A percentile compares a stretch with the other conserved stretches of the same genome.
These are phyloP conservation scores for Aspergillus sp. DNA, from an alignment of 2,329 filamentous ascomycete species.

Conservation along the genomic window DNA sequence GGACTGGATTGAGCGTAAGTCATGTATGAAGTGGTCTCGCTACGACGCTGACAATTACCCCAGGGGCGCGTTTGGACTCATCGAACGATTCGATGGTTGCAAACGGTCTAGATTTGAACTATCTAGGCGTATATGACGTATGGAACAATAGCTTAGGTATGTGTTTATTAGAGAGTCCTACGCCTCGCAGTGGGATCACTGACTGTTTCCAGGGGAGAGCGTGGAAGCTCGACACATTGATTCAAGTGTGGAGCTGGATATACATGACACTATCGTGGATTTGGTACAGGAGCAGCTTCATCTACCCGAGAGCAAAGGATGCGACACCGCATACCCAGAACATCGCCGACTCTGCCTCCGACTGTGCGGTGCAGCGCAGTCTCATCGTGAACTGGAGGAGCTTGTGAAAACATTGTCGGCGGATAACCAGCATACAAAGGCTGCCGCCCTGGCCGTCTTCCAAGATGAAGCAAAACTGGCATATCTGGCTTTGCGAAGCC, in stretches of 20 bases:
- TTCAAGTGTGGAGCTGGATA: constrained; percentile 24
- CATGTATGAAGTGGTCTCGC: background rate
- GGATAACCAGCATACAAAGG: constrained; percentile 59
- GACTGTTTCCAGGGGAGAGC: constrained; percentile 28
- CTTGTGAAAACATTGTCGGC: constrained; percentile 52
- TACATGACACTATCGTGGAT: constrained; percentile 46
- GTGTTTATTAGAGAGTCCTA: constrained; percentile 4
- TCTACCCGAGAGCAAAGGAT: constrained; percentile 52
- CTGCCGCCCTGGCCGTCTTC: constrained; percentile 62
- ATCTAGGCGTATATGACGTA: constrained; percentile 58
- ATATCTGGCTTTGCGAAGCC: constrained; percentile 54
- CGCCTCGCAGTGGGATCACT: background rate
- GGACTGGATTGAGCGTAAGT: constrained; percentile 55
- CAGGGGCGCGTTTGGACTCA: constrained; percentile 40
- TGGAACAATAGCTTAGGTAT: constrained; percentile 58
- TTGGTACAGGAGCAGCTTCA: constrained; percentile 50
- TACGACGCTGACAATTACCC: constrained; percentile 11
- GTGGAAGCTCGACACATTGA: constrained; percentile 31
- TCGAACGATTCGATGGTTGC: constrained; percentile 54
- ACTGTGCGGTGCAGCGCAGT: constrained; percentile 59
- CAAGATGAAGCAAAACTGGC: constrained; percentile 60
- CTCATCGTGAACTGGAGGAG: constrained; percentile 49
- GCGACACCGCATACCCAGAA: constrained; percentile 52
- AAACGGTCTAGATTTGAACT: constrained; percentile 59
- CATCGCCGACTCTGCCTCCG: constrained; percentile 61